Base-by-base conservation (phyloP, 2,329 filamentous ascomycete species). In the Stachybotrys chartarum region DNA sequence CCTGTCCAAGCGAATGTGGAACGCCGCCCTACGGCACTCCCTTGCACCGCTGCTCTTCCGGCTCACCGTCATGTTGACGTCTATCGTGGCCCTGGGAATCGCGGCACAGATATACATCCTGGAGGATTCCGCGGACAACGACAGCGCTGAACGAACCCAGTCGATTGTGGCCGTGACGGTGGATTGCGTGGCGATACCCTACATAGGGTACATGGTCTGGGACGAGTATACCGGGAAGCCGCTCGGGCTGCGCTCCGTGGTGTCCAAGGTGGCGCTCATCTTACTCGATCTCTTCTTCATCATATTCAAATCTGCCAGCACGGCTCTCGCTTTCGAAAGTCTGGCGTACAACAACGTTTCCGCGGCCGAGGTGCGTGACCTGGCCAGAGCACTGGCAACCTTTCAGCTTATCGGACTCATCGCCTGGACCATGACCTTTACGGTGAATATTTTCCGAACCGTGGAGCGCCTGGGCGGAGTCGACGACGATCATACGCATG, bases 151-250 rank as follows among this genome's bases (percentile, higher is more conserved):
- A 68, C 84, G 82, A 32, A 84, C 87, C 45, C 95, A 94, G 53
- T 88, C 91, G 7, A 82, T 91, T 57, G 91, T 97, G 75, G 93
- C 93, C 32, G 87, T 97, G 54, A 83, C 90, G 42, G 89, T 99
- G 45, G 93, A 97, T 71, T 85, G 87, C 7, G 81, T 97, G 14
- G 93, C 94, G 3, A 81, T 97, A 56, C 84, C 93, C 3, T 99
- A 97, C 72, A 87, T 95, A 55, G 75, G 89, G 51, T 97, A 96
- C 73, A 94, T 97, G 75, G 95, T 92, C 30, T 96, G 87, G 75
- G 94, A 99, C 68, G 94, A 99, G 74, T 97, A 97, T 73, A 94
- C 90, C 6, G 90, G 91, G 32, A 95, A 95, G 68, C 94, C 95
- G 24, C 78, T 99, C 18, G 94, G 94, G 1, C 76, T 99, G 57